Evolutionary conservation across 2,329 filamentous ascomycete species (phyloP).

Genomic region (Penicillium paneum): DNA sequence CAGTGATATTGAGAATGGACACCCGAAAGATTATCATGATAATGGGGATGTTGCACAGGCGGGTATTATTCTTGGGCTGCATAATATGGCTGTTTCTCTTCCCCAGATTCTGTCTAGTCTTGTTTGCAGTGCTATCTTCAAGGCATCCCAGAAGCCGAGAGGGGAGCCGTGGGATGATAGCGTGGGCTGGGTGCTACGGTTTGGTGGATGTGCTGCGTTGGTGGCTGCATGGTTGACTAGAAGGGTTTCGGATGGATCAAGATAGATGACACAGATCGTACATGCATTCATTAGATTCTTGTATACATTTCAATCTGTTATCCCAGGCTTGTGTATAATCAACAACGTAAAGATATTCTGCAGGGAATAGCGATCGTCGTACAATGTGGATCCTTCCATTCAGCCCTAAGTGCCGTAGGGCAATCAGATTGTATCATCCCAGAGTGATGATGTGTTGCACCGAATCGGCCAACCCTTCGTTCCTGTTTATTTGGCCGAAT

Average conservation of each 20-base stretch:
- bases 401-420: background rate
- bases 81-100: constrained; percentile 90
- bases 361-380: background rate
- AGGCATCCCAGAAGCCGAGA: constrained; percentile 78
- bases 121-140: constrained; percentile 79
- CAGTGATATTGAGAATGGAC: constrained; percentile 29
- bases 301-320: too few species aligned
- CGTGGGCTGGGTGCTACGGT: constrained; percentile 79
- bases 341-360: background rate
- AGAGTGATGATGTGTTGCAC: background rate
- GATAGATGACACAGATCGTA: background rate
- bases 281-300: background rate
- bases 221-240: constrained; percentile 71
- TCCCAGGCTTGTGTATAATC: background rate
- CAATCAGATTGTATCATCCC: background rate
- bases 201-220: constrained; percentile 76
- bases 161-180: constrained; percentile 81
- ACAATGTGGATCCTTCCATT: background rate
- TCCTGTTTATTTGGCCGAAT: constrained; percentile 2
- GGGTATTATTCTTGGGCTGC: constrained; percentile 87
- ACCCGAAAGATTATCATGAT: constrained; percentile 25
- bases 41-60: constrained; percentile 68
- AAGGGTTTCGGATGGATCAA: constrained; percentile 60
- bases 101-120: constrained; percentile 90
- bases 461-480: background rate